Conservation (phyloP, 2,329 filamentous ascomycete species). For the Fusarium sacchari region DNA sequence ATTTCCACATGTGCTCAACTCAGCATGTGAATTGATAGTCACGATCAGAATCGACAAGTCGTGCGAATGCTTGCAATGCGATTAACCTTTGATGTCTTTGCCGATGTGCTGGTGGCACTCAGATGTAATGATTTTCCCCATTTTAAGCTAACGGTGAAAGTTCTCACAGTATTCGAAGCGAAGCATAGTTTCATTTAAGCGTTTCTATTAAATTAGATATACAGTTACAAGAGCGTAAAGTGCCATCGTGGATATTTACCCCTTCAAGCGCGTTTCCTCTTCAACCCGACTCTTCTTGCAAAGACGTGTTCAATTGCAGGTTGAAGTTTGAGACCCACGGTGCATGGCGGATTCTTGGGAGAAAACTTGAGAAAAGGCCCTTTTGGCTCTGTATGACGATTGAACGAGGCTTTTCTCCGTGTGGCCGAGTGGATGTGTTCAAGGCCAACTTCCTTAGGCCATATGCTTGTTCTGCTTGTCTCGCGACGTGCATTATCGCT, state of each 20-base stretch:
- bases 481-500: background rate
- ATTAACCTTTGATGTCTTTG: background rate
- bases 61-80: too few species aligned
- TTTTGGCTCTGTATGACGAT: background rate
- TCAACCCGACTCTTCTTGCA: background rate
- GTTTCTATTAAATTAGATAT: background rate
- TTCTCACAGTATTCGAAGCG: too few species aligned
- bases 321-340: background rate
- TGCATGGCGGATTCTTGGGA: background rate
- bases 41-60: background rate
- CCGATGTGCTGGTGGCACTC: too few species aligned
- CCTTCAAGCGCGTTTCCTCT: background rate
- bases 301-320: too few species aligned
- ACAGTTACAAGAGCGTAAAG: too few species aligned
- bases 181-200: fast-evolving
- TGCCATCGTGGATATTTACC: background rate
- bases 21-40: background rate
- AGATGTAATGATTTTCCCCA: too few species aligned
- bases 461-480: background rate
- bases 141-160: too few species aligned
- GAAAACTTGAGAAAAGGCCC: too few species aligned
- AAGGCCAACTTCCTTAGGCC: too few species aligned
- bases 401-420: background rate
- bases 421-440: background rate
- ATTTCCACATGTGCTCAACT: background rate